Conservation (phyloP, 305 asterid genomes). For the Fraxinus sp. region DNA sequence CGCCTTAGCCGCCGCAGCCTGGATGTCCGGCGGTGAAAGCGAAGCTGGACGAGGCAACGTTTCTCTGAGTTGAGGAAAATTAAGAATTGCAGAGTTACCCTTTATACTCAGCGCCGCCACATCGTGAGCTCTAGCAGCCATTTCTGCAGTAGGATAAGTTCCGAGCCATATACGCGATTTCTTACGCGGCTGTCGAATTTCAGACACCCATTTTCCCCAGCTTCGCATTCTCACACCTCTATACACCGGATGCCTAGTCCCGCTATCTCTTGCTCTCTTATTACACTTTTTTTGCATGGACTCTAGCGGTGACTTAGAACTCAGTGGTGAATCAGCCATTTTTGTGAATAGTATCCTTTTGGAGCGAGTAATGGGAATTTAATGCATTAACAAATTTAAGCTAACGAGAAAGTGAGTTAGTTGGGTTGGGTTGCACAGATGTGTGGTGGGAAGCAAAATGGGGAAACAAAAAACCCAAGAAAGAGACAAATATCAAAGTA, state of each 20-base stretch:
- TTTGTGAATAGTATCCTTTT: not conserved
- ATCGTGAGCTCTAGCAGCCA: conserved; percentile 86
- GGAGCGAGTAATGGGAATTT: conserved; percentile 18
- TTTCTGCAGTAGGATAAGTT: conserved; percentile 65
- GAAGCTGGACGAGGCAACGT: conserved; percentile 63
- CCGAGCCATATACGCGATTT: conserved; percentile 72
- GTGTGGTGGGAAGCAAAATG: conserved; percentile 29
- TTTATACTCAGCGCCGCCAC: conserved; percentile 63
- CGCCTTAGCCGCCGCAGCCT: conserved; percentile 72
- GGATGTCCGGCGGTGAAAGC: conserved; percentile 58
- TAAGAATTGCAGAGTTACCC: conserved; percentile 54
- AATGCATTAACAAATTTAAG: not conserved
- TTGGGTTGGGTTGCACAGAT: conserved; percentile 27
- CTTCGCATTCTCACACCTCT: conserved; percentile 71
- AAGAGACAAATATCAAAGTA: conserved; percentile 35
- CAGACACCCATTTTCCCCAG: conserved; percentile 84
- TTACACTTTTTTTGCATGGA: conserved; percentile 2
- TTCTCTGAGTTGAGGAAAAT: conserved; percentile 53
- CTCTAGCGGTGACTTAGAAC: conserved; percentile 12
- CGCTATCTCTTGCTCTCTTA: conserved; percentile 26
- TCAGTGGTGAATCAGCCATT: conserved; percentile 34
- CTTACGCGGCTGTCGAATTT: conserved; percentile 68
- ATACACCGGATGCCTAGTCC: conserved; percentile 50
- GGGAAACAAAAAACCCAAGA: conserved; percentile 16
- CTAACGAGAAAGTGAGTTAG: conserved; percentile 20